Evolutionary conservation across 2,329 filamentous ascomycete species (phyloP).

Genomic region (Colletotrichum salicis): DNA sequence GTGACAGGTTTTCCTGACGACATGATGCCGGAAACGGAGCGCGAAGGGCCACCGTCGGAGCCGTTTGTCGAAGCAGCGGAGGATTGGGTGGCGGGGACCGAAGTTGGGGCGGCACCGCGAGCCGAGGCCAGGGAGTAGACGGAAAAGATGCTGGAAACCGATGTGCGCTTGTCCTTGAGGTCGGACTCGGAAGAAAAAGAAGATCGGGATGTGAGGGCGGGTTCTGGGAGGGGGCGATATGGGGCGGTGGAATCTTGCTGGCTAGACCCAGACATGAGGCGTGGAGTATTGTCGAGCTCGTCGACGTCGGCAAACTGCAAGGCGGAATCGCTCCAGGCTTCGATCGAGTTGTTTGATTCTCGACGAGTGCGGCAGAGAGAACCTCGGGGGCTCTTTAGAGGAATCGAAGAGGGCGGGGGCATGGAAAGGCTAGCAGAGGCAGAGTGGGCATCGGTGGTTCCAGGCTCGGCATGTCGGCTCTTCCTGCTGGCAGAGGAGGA

Average conservation of each 20-base stretch:
- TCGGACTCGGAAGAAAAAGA: constrained; percentile 64
- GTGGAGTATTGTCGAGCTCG: constrained; percentile 61
- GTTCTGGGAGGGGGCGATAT: constrained; percentile 57
- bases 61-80: constrained; percentile 64
- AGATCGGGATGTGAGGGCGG: constrained; percentile 55
- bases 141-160: constrained; percentile 79
- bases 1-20: constrained; percentile 53
- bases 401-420: constrained; percentile 61
- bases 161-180: constrained; percentile 76
- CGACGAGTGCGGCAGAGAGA: constrained; percentile 54
- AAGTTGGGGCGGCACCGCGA: constrained; percentile 62
- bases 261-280: constrained; percentile 50
- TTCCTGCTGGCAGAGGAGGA: constrained; percentile 65
- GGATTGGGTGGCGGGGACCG: constrained; percentile 65
- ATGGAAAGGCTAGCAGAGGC: constrained; percentile 73
- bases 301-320: constrained; percentile 58
- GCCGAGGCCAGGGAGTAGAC: constrained; percentile 76
- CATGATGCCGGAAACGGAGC: constrained; percentile 59
- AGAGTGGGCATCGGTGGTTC: constrained; percentile 65
- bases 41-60: constrained; percentile 58
- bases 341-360: constrained; percentile 53
- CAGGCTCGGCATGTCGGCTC: constrained; percentile 68
- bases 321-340: constrained; percentile 52
- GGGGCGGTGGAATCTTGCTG: constrained; percentile 41
- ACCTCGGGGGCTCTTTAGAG: constrained; percentile 55